Evolutionary conservation across 768 basidiomycete species (phyloP).

Genomic region (Lactarius evosmus): DNA sequence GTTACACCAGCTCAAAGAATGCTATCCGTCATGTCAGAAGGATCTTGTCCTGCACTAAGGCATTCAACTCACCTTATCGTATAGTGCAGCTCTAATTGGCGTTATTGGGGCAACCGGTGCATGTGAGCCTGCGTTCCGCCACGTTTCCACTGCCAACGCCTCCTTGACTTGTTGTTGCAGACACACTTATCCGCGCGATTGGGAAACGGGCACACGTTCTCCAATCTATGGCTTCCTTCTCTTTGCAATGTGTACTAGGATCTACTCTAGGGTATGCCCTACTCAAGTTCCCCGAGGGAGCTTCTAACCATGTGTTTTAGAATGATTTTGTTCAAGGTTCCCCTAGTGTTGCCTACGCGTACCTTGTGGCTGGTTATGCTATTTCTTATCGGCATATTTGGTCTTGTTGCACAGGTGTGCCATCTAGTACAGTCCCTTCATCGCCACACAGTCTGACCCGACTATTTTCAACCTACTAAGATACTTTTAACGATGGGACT

Average conservation of each 20-base stretch:
- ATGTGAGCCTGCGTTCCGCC: constrained; percentile 44
- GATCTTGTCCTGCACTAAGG: background rate
- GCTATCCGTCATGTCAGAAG: constrained; percentile 53
- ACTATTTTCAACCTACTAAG: constrained; percentile 30
- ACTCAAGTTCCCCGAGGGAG: background rate
- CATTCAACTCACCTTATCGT: background rate
- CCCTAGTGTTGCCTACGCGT: constrained; percentile 45
- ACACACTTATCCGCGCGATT: constrained; percentile 58
- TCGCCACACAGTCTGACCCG: background rate
- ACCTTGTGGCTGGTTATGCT: constrained; percentile 46
- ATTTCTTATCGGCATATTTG: constrained; percentile 46
- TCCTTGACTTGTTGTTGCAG: constrained; percentile 31
- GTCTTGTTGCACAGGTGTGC: constrained; percentile 45
- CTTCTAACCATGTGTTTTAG: constrained; percentile 30
- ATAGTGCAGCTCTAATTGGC: constrained; percentile 60
- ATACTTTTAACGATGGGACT: constrained; percentile 59
- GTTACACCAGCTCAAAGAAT: constrained; percentile 43
- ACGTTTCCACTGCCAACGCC: background rate
- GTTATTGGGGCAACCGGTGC: constrained; percentile 65
- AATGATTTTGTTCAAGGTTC: constrained; percentile 42
- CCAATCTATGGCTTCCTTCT: constrained; percentile 68
- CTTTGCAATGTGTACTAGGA: constrained; percentile 49
- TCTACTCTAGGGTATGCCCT: constrained; percentile 34
- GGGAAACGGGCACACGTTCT: constrained; percentile 72
- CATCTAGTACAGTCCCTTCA: no score